Evolutionary conservation across 202 grass and related monocot species (phyloP).

Genomic region (Schoenoplectus tabernaemontani): DNA sequence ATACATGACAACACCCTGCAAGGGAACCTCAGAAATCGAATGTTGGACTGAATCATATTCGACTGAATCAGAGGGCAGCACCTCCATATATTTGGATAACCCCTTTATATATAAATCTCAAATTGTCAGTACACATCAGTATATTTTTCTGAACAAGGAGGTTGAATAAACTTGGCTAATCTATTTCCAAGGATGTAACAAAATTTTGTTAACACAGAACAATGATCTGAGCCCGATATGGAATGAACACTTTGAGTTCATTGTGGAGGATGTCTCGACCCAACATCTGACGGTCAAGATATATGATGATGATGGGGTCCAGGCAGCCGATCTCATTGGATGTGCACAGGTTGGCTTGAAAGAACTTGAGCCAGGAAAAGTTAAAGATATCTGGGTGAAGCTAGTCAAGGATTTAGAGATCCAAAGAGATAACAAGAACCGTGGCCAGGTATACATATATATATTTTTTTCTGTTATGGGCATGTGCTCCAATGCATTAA

Average conservation of each 20-base stretch:
- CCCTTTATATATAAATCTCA: no score
- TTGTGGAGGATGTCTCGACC: constrained; percentile 73
- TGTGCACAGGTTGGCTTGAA: constrained; percentile 74
- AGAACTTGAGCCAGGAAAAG: constrained; percentile 84
- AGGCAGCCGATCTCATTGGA: constrained; percentile 82
- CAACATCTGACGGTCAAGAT: constrained; percentile 84
- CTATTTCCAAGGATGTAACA: not conserved
- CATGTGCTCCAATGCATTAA: no score
- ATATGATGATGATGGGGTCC: constrained; percentile 89
- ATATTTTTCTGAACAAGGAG: no score
- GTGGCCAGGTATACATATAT: constrained; percentile 70
- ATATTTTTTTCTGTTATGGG: no score
- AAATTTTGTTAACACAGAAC: constrained; percentile 37
- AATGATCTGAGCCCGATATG: constrained; percentile 93
- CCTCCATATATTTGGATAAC: not conserved
- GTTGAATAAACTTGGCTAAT: not conserved
- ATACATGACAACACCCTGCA: no score
- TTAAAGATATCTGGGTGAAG: constrained; percentile 95
- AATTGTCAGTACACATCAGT: no score
- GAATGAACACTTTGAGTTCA: constrained; percentile 96
- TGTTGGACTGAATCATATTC: no score
- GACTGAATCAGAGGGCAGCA: no score
- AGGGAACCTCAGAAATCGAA: no score
- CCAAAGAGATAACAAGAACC: constrained; percentile 85
- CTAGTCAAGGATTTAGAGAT: constrained; percentile 96